phyloP scores from a whole-genome alignment of 306 rosid species.

The Lathyrus oleraceus region DNA sequence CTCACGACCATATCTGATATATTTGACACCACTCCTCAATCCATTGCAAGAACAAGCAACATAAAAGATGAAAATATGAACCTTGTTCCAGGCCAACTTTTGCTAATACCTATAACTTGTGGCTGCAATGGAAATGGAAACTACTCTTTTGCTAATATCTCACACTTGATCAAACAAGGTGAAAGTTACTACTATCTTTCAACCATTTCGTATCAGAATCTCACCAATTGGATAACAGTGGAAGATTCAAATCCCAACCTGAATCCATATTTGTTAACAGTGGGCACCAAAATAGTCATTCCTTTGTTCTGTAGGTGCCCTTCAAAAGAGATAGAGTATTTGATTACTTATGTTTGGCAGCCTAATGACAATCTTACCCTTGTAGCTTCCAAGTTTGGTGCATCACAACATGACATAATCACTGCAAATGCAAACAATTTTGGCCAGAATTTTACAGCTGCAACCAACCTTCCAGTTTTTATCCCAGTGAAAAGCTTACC shows the following conservation, averaged over 20 bases:
- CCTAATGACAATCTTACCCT: constrained; percentile 43
- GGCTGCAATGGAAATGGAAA: constrained; percentile 46
- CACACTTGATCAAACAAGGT: constrained; percentile 47
- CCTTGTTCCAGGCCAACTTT: constrained; percentile 51
- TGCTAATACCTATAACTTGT: constrained; percentile 60
- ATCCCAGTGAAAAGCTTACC: constrained; percentile 59
- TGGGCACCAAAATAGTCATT: constrained; percentile 46
- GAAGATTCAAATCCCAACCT: constrained; percentile 37
- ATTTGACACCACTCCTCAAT: constrained; percentile 47
- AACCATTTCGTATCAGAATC: constrained; percentile 44
- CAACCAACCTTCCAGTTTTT: constrained; percentile 46
- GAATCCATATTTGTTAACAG: constrained; percentile 39
- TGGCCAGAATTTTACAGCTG: constrained; percentile 24
- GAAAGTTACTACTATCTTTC: constrained; percentile 58
- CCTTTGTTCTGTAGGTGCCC: constrained; percentile 72
- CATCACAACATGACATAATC: constrained; percentile 38
- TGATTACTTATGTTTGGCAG: constrained; percentile 67
- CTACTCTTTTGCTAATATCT: constrained; percentile 50
- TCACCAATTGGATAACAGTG: constrained; percentile 52
- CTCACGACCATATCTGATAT: constrained; percentile 49
- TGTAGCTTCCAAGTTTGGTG: constrained; percentile 50
- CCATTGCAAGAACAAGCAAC: constrained; percentile 58
- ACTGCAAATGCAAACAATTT: constrained; percentile 50
- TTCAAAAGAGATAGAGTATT: constrained; percentile 42
- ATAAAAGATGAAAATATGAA: constrained; percentile 2